phyloP scores from a whole-genome alignment of 2,329 filamentous ascomycete species.

The Aspergillus glaucus region DNA sequence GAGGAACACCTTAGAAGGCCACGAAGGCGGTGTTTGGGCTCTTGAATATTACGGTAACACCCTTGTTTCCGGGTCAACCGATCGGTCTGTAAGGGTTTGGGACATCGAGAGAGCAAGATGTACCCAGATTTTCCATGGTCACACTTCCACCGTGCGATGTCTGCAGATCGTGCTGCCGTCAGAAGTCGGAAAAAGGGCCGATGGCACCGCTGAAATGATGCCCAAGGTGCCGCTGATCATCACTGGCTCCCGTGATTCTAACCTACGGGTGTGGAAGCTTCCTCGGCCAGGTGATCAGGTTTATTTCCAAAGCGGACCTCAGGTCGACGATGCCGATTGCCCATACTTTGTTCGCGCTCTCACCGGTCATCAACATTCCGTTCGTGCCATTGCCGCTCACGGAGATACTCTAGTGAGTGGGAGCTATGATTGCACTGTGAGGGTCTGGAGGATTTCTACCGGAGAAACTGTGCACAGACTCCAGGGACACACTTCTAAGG shows the following conservation, averaged over 20 bases:
- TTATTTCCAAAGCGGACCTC: conserved; percentile 72
- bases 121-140: conserved; percentile 93
- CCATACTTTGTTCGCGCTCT: conserved; percentile 90
- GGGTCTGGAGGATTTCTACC: conserved; percentile 96
- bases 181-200: conserved; percentile 62
- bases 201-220: conserved; percentile 77
- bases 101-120: conserved; percentile 90
- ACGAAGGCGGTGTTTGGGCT: conserved; percentile 97
- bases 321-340: conserved; percentile 69
- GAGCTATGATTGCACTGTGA: conserved; percentile 90
- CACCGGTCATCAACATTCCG: conserved; percentile 82
- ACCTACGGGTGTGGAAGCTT: conserved; percentile 87
- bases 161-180: conserved; percentile 88
- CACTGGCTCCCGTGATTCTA: conserved; percentile 91
- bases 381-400: conserved; percentile 90
- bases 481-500: conserved; percentile 82
- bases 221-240: conserved; percentile 94
- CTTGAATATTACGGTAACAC: conserved; percentile 94
- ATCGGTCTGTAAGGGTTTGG: conserved; percentile 98
- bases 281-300: conserved; percentile 70
- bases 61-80: conserved; percentile 90
- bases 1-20: conserved; percentile 76
- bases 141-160: conserved; percentile 94
- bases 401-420: conserved; percentile 95
- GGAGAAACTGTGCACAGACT: conserved; percentile 80